A percentile compares a stretch with the other conserved stretches of the same genome.
phyloP scores from a whole-genome alignment of 164 flowering plant species.

The Umbilicus rupestris region DNA sequence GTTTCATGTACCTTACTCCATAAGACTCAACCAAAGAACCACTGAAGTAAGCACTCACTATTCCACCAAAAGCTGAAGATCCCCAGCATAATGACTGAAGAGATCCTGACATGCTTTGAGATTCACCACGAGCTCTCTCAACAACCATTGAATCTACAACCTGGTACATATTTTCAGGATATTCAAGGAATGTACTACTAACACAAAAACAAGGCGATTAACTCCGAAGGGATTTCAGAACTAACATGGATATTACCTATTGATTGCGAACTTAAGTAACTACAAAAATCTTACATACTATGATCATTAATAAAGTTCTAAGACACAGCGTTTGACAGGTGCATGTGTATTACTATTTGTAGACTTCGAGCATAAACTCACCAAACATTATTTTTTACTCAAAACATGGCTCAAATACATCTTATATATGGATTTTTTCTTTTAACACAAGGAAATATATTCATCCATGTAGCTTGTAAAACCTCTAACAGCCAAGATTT shows the following conservation, averaged over 20 bases:
- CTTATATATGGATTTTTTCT: no score
- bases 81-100: conserved; percentile 99
- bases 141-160: conserved; percentile 99
- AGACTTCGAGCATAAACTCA: no score
- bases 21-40: conserved; percentile 86
- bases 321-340: not conserved
- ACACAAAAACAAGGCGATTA: not conserved
- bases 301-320: not conserved
- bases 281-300: not conserved
- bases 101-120: conserved; percentile 94
- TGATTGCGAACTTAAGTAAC: not conserved
- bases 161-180: conserved; percentile 36
- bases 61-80: conserved; percentile 98
- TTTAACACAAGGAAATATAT: no score
- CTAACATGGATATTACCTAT: not conserved
- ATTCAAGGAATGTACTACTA: not conserved
- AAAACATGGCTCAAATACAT: not conserved
- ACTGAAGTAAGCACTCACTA: conserved; percentile 95
- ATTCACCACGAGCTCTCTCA: conserved; percentile 99
- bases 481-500: not conserved
- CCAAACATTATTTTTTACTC: not conserved
- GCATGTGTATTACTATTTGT: no score
- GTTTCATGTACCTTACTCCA: conserved; percentile 73
- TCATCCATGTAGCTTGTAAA: no score
- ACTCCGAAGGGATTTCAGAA: not conserved